Evolutionary conservation across 208 protist genomes (phyloP), one percentile per base, ranked within the genome.

Genomic region (Endotrypanum monterogeii): DNA sequence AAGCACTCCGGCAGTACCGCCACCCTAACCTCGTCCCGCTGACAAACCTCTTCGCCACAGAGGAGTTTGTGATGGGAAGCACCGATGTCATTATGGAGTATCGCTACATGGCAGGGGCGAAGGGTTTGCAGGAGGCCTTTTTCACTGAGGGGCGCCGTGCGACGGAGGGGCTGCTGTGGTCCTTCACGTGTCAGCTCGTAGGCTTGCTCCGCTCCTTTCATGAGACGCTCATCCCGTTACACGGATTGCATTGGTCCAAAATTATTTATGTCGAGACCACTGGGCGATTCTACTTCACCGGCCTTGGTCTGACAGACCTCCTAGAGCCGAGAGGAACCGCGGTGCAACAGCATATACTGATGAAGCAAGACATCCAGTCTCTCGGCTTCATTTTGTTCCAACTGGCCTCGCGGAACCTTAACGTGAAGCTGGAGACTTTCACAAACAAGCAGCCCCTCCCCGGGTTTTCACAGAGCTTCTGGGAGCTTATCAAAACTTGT

Each of bases 11-110:
- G 30, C 87, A 94, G 71, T 90, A 90, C 75, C 87, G 86, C 2
- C 94, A 96, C 76, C 90, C 91, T 25, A 94, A 95, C 73, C 76
- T 96, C 20, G 91, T 96, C 6, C 79, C 89, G 48, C 86, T 97
- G 39, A 89, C 83, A 20, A 88, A 89, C 76, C 75, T 95, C 12
- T 89, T 90, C 69, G 74, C 81, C 8, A 95, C 91, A 41, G 86
- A 95, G 52, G 90, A 94, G 79, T 97, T 96, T 75, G 83, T 94
- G 63, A 91, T 94, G 87, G 91, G 88, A 35, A 91, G 86, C 85
- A 83, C 79, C 12, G 91, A 94, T 73, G 84, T 95, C 46, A 89
- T 97, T 54, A 90, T 96, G 88, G 91, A 94, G 73, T 97, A 96
- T 69, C 89, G 89, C 71, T 94, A 87, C 73, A 94, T 96, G 39